A percentile compares a stretch with the other conserved stretches of the same genome.
phyloP scores from a whole-genome alignment of 352 stramenopile genomes.

The Phytophthora niederhauseri region DNA sequence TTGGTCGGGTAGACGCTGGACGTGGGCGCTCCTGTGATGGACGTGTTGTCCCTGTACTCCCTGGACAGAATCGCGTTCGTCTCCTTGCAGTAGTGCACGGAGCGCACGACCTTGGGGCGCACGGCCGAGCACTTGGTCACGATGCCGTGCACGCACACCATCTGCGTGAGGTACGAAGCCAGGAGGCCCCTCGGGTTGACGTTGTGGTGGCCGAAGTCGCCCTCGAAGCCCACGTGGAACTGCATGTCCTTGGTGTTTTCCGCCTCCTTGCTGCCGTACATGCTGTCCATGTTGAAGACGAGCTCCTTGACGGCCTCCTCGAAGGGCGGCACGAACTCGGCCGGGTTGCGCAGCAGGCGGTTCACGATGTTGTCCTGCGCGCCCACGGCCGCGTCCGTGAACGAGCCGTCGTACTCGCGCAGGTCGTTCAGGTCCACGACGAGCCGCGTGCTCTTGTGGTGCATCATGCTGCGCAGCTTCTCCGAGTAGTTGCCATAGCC shows the following conservation, averaged over 20 bases:
- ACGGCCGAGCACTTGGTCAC: slow-evolving; percentile 98
- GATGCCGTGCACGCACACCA: slow-evolving; percentile 99
- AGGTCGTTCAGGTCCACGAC: slow-evolving; percentile 92
- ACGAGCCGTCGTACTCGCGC: slow-evolving; percentile 88
- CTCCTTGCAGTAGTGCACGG: slow-evolving; percentile 98
- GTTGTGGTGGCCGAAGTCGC: slow-evolving; percentile 93
- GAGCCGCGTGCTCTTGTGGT: slow-evolving; percentile 73
- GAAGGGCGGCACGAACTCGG: slow-evolving; percentile 86
- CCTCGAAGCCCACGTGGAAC: slow-evolving; percentile 92
- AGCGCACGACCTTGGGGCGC: slow-evolving; percentile 97
- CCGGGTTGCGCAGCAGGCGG: slow-evolving; percentile 69
- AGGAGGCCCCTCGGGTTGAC: slow-evolving; percentile 95
- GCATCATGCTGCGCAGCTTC: slow-evolving; percentile 85
- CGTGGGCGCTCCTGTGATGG: slow-evolving; percentile 90
- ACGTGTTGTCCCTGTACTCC: slow-evolving; percentile 98
- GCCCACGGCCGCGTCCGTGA: slow-evolving; percentile 63
- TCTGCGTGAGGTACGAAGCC: slow-evolving; percentile 90
- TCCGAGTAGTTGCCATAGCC: slow-evolving; percentile 80
- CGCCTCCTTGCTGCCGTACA: slow-evolving; percentile 80
- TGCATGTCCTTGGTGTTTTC: slow-evolving; percentile 74
- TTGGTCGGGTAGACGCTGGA: slow-evolving; percentile 95
- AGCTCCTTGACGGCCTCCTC: slow-evolving; percentile 83
- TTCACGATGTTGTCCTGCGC: slow-evolving; percentile 81
- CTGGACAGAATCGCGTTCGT: slow-evolving; percentile 93
- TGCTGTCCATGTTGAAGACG: slow-evolving; percentile 83